These are phyloP conservation scores for Bauhinia variegata DNA, from an alignment of 306 rosid species.

Conservation along the genomic window DNA sequence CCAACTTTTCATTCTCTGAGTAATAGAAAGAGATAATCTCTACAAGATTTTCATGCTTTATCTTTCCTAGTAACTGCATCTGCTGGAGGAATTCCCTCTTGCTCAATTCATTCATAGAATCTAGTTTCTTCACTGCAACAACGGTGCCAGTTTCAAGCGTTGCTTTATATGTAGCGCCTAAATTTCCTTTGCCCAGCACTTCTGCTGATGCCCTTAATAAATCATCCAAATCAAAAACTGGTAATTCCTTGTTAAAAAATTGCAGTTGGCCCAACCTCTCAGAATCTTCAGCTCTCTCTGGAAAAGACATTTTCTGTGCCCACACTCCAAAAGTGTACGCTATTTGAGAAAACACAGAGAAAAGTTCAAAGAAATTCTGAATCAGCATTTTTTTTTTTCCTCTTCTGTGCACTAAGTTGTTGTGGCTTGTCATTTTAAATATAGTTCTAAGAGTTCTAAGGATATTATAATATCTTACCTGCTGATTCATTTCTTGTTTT, in stretches of 20 bases:
- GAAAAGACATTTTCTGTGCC: constrained; percentile 43
- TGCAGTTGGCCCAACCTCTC: constrained; percentile 50
- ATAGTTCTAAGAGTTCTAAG: neutral
- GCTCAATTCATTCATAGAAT: constrained; percentile 53
- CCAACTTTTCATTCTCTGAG: constrained; percentile 63
- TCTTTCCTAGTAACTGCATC: constrained; percentile 62
- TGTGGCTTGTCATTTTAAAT: constrained; percentile 3
- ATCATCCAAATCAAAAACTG: constrained; percentile 79
- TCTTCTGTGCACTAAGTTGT: neutral
- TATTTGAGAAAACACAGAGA: constrained; percentile 16
- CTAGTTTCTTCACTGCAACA: constrained; percentile 68
- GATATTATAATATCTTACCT: constrained; percentile 39
- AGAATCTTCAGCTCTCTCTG: constrained; percentile 42
- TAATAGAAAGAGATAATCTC: constrained; percentile 59
- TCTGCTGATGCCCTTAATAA: constrained; percentile 77
- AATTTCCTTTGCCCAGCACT: constrained; percentile 59
- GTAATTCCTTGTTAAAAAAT: constrained; percentile 54
- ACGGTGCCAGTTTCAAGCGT: constrained; percentile 64
- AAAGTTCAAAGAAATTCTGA: constrained; percentile 8
- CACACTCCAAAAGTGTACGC: constrained; percentile 45
- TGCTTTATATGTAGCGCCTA: constrained; percentile 71
- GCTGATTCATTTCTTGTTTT: constrained; percentile 37
- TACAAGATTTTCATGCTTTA: constrained; percentile 66
- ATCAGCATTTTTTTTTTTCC: neutral
- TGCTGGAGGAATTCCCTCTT: constrained; percentile 72